Base-by-base conservation (phyloP, 139 green algal genomes). In the Tetradesmus lagerheimii region DNA sequence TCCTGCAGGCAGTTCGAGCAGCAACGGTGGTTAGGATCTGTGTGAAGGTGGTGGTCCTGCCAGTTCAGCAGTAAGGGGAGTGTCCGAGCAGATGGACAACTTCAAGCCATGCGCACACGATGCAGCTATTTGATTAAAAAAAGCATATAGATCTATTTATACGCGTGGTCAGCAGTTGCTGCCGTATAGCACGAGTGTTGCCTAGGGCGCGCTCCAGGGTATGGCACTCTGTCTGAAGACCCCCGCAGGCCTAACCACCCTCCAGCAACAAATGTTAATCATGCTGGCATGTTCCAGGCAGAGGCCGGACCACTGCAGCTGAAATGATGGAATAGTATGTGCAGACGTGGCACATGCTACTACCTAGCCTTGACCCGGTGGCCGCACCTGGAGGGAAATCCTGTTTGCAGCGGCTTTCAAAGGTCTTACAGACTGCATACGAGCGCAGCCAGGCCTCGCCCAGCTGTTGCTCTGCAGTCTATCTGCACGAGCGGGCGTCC, bases 341-440 rank as follows among this genome's bases (percentile, higher is more conserved):
- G 57, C 57, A 71, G 57, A 71, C 57, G 57, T 71, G 57, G 57
- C 57, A 71, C 57, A 71, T 71, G 57, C 57, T 71, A 71, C 57
- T 71, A 71, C 57, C 9, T 31, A 23, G n/a, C 57, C 57, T 31
- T 31, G 57, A 9, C 57, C 9, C 57, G 57, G 20, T n/a, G 23
- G 57, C 57, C 57, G 57, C 57, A 71, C 57, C 57, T 71, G 57
- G 31, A 71, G 57, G 0, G 57, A 71, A 71, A 71, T 31, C 57
- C 57, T 71, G 57, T 71, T 71, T 71, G 57, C 57, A 31, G 57
- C 57, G 4, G 57, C 57, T 15, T 71, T 71, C 4, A 71, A 9
- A 27, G 57, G 57, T 8, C 57, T 71, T 31, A 71, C 57, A 71
- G 8, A 1, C 57, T 71, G 57, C 57, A 23, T 71, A 71, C 57